A percentile compares a stretch with the other conserved stretches of the same genome.
These are phyloP conservation scores for Pouteria glomerata DNA, from an alignment of 148 eudicot species.

Conservation along the genomic window DNA sequence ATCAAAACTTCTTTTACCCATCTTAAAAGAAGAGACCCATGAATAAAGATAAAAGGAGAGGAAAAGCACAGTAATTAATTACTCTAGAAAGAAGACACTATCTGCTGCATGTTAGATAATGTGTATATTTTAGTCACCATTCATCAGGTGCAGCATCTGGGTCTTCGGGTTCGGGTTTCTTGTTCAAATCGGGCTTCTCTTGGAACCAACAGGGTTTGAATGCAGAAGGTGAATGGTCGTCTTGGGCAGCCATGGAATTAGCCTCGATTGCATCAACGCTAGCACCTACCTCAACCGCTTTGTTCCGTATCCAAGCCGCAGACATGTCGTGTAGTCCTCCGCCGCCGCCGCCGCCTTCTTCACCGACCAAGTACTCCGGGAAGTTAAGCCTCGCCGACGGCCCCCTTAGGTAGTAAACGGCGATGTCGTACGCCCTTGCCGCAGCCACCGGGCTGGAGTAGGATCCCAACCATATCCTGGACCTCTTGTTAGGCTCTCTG, in stretches of 20 bases:
- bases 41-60: neutral
- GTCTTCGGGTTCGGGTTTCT: slow-evolving; percentile 73
- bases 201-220: slow-evolving; percentile 38
- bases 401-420: slow-evolving; percentile 78
- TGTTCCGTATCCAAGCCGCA: slow-evolving; percentile 58
- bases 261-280: slow-evolving; percentile 74
- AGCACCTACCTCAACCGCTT: slow-evolving; percentile 85
- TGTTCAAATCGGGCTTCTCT: slow-evolving; percentile 75
- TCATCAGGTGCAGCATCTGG: slow-evolving; percentile 28
- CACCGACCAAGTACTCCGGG: slow-evolving; percentile 50
- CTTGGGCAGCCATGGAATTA: neutral
- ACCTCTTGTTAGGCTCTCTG: slow-evolving; percentile 82
- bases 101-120: neutral
- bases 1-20: slow-evolving; percentile 5
- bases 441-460: slow-evolving; percentile 79
- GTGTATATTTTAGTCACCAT: neutral
- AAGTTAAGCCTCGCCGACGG: slow-evolving; percentile 73
- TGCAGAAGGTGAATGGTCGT: neutral
- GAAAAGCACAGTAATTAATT: neutral
- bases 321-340: slow-evolving; percentile 31
- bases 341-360: slow-evolving; percentile 6
- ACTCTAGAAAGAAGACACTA: too few species aligned
- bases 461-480: slow-evolving; percentile 90
- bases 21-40: neutral
- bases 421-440: slow-evolving; percentile 89